Base-by-base conservation (phyloP, 345 rosid genomes). In the Brassica cretica region DNA sequence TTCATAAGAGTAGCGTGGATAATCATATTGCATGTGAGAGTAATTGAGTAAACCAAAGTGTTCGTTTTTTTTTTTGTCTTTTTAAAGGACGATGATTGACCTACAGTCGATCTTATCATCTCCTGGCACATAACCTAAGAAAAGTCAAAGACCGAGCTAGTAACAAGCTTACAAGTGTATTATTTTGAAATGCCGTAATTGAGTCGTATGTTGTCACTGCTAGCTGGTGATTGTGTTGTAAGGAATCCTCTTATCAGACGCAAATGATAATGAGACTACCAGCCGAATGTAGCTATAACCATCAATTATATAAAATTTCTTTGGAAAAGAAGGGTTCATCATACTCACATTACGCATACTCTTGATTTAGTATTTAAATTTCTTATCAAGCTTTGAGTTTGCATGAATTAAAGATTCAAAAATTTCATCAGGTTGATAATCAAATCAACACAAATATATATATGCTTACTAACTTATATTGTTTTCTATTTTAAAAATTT, bases 101-200 rank as follows among this genome's bases (percentile, higher is more conserved):
- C 44, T 62, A 11, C 30, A 21, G 63, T 58, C 5, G 63, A 58
- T 18, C 5, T 58, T 58, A 21, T 21, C 63, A 6, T 29, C 66
- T 62, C 27, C 12, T 33, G 6, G 44, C 46, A 64, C 6, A 32
- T 63, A 9, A 64, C 8, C 9, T n/a, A 39, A 32, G 25, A 64
- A 64, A 64, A 30, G 68, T 33, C 24, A 64, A 64, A 64, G 35
- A 64, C 21, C 68, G 25, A 58, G 63, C 63, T 58, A 64, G 25
- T 64, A 15, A 33, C 41, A 64, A 64, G 25, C 41, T 15, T 32
- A 16, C 68, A 64, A 8, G 49, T 64, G 21, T 64, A 11, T 5
- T 25, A 30, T 25, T 39, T 25, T 25, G 16, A 11, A 60, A 25
- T 24, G 32, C 64, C 25, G 7, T 3, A 24, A 4, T 24, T 60